Conservation (phyloP, 306 rosid genomes). For the Notholithocarpus densiflorus region DNA sequence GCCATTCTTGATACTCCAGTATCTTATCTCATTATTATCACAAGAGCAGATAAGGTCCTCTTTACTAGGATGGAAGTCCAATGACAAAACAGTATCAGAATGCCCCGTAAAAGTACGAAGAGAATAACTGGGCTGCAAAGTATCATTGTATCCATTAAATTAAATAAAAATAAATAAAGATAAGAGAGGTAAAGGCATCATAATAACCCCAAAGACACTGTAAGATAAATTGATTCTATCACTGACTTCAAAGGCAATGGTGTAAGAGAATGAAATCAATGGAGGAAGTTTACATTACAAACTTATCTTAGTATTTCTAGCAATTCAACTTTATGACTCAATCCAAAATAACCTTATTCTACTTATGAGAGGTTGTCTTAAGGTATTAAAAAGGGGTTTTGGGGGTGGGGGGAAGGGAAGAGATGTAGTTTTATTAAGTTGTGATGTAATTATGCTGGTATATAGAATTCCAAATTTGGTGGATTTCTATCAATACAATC, state of each 20-base stretch:
- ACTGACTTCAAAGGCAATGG: neutral
- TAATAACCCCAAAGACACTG: too few species aligned
- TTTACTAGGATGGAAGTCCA: conserved; percentile 80
- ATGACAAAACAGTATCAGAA: conserved; percentile 56
- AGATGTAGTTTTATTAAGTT: too few species aligned
- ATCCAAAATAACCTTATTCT: neutral
- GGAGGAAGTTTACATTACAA: neutral
- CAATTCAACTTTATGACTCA: neutral
- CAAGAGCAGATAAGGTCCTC: conserved; percentile 76
- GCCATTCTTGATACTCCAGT: conserved; percentile 75
- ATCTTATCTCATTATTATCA: conserved; percentile 69
- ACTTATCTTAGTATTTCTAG: neutral
- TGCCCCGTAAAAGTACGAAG: conserved; percentile 72
- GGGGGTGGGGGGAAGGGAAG: too few species aligned
- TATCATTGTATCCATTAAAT: conserved; percentile 12
- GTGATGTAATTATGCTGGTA: neutral
- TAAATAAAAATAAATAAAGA: neutral
- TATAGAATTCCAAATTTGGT: neutral
- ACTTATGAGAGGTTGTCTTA: neutral
- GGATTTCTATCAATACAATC: neutral
- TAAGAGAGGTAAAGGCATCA: too few species aligned
- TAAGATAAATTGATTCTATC: neutral
- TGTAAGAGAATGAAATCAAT: neutral
- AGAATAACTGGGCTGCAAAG: conserved; percentile 69
- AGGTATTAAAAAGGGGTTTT: neutral